Evolutionary conservation across 2,329 filamentous ascomycete genomes (phyloP).

Genomic region (Colletotrichum orbiculare): DNA sequence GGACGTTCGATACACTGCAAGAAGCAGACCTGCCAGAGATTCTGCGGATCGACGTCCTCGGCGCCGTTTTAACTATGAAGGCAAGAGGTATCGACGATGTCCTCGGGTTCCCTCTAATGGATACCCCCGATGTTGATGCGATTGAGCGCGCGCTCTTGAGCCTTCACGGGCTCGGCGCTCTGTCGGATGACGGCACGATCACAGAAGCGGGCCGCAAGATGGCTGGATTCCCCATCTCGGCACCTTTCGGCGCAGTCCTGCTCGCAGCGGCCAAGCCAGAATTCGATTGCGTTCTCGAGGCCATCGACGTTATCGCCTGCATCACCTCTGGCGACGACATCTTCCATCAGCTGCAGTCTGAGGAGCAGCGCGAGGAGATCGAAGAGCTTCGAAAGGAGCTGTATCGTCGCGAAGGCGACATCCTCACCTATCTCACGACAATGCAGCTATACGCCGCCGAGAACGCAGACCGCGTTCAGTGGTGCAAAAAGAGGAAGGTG

Average conservation of each 20-base stretch:
- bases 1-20: conserved; percentile 75
- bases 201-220: conserved; percentile 81
- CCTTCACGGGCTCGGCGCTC: conserved; percentile 80
- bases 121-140: conserved; percentile 79
- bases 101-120: conserved; percentile 85
- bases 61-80: conserved; percentile 92
- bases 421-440: conserved; percentile 72
- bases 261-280: conserved; percentile 79
- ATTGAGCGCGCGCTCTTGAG: conserved; percentile 86
- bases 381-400: conserved; percentile 67
- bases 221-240: conserved; percentile 84
- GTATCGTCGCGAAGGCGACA: conserved; percentile 70
- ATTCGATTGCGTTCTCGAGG: conserved; percentile 80
- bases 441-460: conserved; percentile 71
- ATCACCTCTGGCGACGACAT: conserved; percentile 73
- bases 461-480: conserved; percentile 63
- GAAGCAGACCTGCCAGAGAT: conserved; percentile 89
- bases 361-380: conserved; percentile 65
- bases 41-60: conserved; percentile 86
- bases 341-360: conserved; percentile 68
- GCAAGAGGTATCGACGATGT: conserved; percentile 87
- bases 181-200: conserved; percentile 78
- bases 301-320: conserved; percentile 83
- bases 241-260: conserved; percentile 83
- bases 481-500: conserved; percentile 69